Percentiles rank a stretch among this genome's conserved stretches.
Conservation (phyloP, 2,329 filamentous ascomycete genomes). For the Penicillium sp. region DNA sequence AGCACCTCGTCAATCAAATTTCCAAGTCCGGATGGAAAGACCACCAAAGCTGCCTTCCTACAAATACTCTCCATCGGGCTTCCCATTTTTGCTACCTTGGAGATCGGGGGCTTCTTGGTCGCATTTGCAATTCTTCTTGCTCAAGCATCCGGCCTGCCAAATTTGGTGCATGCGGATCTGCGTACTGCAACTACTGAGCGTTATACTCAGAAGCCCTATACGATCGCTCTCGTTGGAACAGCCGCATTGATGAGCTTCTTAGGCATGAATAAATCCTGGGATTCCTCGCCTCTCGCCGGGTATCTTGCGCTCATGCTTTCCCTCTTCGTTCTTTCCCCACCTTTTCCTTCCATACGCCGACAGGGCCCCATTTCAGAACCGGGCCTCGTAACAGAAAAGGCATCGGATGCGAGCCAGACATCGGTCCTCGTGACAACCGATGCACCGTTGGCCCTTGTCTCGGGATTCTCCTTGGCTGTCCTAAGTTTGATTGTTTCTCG, state of each 20-base stretch:
- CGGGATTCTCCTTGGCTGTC: slow-evolving; percentile 27
- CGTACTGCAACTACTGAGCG: slow-evolving; percentile 14
- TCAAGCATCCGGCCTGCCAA: slow-evolving; percentile 45
- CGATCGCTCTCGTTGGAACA: slow-evolving; percentile 24
- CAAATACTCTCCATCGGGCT: slow-evolving; percentile 46
- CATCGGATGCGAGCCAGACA: slow-evolving; percentile 4
- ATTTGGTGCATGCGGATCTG: slow-evolving; percentile 15
- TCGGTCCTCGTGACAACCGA: slow-evolving; percentile 22
- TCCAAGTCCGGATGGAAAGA: slow-evolving; percentile 17
- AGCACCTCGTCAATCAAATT: slow-evolving; percentile 11
- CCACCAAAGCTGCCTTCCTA: slow-evolving; percentile 23
- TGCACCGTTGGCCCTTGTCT: slow-evolving; percentile 28
- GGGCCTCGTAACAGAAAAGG: slow-evolving; percentile 25
- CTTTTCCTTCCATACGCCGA: slow-evolving; percentile 34
- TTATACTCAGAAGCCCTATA: slow-evolving; percentile 29
- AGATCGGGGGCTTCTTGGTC: slow-evolving; percentile 55
- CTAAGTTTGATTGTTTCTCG: slow-evolving; percentile 23
- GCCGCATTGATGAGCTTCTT: slow-evolving; percentile 27
- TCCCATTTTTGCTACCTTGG: slow-evolving; percentile 56
- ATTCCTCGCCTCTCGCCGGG: slow-evolving; percentile 44
- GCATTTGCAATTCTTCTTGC: slow-evolving; percentile 52
- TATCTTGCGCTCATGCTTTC: slow-evolving; percentile 49
- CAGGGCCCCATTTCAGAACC: slow-evolving; percentile 20
- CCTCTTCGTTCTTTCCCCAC: slow-evolving; percentile 49
- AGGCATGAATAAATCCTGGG: slow-evolving; percentile 32